These are phyloP conservation scores for Globisporangium paroecandrum DNA, from an alignment of 352 stramenopile species.

Conservation along the genomic window DNA sequence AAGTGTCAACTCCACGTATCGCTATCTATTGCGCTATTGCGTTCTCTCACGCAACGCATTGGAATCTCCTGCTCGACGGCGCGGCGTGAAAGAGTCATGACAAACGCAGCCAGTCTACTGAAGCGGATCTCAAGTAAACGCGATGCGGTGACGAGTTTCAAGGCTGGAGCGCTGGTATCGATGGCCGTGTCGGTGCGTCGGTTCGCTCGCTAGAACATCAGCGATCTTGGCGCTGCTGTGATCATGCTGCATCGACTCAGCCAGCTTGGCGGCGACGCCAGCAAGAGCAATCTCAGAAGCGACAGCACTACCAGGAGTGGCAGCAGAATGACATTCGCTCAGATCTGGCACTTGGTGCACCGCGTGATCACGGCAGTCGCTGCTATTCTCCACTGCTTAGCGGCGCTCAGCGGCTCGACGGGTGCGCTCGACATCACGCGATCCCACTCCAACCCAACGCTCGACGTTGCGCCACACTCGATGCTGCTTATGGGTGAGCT, in stretches of 20 bases:
- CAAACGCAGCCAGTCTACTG: neutral
- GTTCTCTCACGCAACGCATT: too few species aligned
- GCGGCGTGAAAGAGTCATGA: neutral
- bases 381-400: slow-evolving; percentile 2
- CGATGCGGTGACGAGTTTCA: neutral
- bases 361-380: neutral
- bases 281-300: neutral
- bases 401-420: neutral
- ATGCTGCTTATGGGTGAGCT: slow-evolving; percentile 12
- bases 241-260: neutral
- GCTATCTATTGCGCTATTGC: too few species aligned
- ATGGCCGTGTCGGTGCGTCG: neutral
- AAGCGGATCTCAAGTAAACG: neutral
- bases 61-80: neutral
- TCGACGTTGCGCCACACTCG: neutral
- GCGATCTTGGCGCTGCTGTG: neutral
- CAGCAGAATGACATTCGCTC: neutral
- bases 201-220: neutral
- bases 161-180: neutral
- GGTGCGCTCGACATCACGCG: slow-evolving; percentile 3
- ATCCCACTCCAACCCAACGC: neutral
- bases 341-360: neutral
- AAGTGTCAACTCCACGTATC: too few species aligned
- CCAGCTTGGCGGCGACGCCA: neutral
- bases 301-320: neutral